Conservation (phyloP, 2,329 filamentous ascomycete species). For the Sarocladium strictum region DNA sequence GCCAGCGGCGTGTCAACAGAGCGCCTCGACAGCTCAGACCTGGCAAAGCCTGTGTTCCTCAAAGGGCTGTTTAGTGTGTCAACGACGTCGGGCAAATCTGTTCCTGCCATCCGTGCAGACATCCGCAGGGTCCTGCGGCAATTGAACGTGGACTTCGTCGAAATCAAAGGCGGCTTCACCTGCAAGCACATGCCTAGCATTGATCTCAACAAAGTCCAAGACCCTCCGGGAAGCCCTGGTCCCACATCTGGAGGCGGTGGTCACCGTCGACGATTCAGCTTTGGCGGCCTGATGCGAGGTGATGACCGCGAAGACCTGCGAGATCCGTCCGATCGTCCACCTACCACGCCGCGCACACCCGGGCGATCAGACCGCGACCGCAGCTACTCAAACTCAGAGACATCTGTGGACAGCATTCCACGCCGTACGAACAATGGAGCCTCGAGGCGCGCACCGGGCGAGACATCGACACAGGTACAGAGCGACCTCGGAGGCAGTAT, state of each 20-base stretch:
- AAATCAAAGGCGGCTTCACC: constrained; percentile 90
- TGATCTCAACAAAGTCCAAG: constrained; percentile 68
- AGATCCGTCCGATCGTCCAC: constrained; percentile 42
- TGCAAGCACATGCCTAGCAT: constrained; percentile 88
- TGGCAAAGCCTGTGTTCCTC: constrained; percentile 88
- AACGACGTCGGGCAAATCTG: constrained; percentile 88
- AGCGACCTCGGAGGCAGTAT: constrained; percentile 81
- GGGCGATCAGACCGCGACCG: constrained; percentile 48
- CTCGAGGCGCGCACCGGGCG: constrained; percentile 62
- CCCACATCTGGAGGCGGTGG: constrained; percentile 35
- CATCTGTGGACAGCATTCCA: constrained; percentile 69
- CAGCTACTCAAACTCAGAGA: constrained; percentile 82
- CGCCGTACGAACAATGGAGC: constrained; percentile 42
- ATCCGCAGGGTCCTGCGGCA: constrained; percentile 85
- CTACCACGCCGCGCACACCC: constrained; percentile 36
- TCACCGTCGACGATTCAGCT: constrained; percentile 76
- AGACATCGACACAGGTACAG: constrained; percentile 88
- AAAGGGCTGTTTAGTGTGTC: constrained; percentile 97
- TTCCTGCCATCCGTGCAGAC: constrained; percentile 78
- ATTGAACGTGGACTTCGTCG: constrained; percentile 82
- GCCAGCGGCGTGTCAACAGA: constrained; percentile 56
- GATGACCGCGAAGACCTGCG: constrained; percentile 67
- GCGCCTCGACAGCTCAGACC: constrained; percentile 61
- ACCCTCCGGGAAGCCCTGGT: constrained; percentile 54
- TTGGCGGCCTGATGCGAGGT: constrained; percentile 58